Evolutionary conservation across 495 filamentous ascomycete species (phyloP), one percentile per base, ranked within the genome.

Genomic region (Monascus purpureus): DNA sequence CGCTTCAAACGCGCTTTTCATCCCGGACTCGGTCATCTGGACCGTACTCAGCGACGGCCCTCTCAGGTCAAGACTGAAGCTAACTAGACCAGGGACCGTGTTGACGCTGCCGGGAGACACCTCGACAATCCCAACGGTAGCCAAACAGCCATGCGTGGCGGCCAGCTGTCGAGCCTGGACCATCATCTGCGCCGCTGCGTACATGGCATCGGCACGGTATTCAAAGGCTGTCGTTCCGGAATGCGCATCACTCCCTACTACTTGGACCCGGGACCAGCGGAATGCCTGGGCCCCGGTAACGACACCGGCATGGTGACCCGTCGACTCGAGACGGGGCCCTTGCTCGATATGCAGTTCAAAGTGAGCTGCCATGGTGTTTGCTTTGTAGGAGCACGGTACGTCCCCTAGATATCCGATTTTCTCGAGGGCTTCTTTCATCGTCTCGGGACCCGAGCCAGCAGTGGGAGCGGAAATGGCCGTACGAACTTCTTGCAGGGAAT

Each of bases 281-380:
- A 77, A 83, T 16, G 63, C 61, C 37, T 65, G 61, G 6, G 78
- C 79, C 19, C 77, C 82, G 14, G 67, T 67, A 13, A 86, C 81
- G 4, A 82, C 67, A 6, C 80, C 81, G 14, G 85, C 68, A 24
- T 72, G 73, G 39, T 75, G 63, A 12, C 60, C 52, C 13, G 69
- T 62, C 1, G 59, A 54, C 32, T 82, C 69, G 2, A 88, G 65
- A 25, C 77, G 71, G 11, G 79, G 79, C 0, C 80, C 80, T 53
- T 88, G 81, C 45, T 88, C 82, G 33, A 88, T 86, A 43, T 87
- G 82, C 3, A 86, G 57, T 46, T 90, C 82, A 50, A 87, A 87
- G 47, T 86, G 80, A 1, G 82, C 82, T 12, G 71, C 82, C 59
- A 87, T 73, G 0, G 78, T 79, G 8, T 68, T 75, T 28, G 63